These are phyloP conservation scores for Wallacemonas sp. DNA, from an alignment of 208 protist genomes.

Conservation along the genomic window DNA sequence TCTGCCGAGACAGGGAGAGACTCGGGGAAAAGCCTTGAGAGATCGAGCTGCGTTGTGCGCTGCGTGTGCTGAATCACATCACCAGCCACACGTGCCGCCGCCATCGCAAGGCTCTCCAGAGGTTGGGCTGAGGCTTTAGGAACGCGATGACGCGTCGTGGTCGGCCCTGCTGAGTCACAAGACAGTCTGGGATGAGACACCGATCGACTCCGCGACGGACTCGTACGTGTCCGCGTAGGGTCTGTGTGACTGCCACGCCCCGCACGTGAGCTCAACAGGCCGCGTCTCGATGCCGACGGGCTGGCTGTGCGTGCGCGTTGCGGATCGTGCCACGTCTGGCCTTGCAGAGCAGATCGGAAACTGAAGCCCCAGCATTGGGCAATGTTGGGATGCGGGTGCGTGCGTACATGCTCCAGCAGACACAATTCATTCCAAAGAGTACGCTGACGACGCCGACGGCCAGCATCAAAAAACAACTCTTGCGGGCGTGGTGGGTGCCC, in stretches of 20 bases:
- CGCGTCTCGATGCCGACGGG: too few species aligned
- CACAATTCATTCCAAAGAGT: conserved; percentile 26
- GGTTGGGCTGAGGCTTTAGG: background rate
- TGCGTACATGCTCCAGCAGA: conserved; percentile 28
- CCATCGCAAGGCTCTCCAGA: background rate
- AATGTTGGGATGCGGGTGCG: conserved; percentile 35
- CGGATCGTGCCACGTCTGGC: too few species aligned
- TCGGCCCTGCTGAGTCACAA: too few species aligned
- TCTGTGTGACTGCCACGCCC: too few species aligned
- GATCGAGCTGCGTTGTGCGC: background rate
- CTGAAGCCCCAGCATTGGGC: conserved; percentile 46
- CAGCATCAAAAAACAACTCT: background rate
- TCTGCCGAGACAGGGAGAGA: too few species aligned
- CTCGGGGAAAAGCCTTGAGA: background rate
- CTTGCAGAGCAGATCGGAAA: too few species aligned
- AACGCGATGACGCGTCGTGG: background rate
- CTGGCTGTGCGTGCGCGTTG: too few species aligned
- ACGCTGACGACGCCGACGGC: background rate
- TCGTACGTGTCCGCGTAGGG: too few species aligned
- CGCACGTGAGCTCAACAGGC: too few species aligned
- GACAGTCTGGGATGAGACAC: too few species aligned
- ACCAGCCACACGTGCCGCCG: background rate
- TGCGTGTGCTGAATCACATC: background rate
- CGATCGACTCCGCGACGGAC: too few species aligned
- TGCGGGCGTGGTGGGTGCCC: too few species aligned